A percentile compares a stretch with the other conserved stretches of the same genome.
Conservation (phyloP, 371 early-diverging fungal species). For the Mucor piriformis region DNA sequence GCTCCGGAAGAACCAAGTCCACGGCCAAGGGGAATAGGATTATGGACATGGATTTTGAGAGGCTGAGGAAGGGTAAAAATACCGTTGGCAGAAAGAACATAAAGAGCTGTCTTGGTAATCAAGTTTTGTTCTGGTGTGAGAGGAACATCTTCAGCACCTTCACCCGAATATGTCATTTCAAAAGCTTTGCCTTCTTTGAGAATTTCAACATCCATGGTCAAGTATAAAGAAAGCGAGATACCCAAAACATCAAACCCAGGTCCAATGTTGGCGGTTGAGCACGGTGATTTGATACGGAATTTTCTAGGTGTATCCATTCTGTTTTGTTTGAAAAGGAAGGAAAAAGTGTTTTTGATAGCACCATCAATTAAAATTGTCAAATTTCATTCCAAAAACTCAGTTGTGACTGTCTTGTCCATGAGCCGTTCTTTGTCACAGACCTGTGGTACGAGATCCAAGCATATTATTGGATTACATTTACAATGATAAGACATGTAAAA, state of each 20-base stretch:
- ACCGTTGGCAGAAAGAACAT: constrained; percentile 77
- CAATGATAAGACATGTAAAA: no score
- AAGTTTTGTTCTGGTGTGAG: constrained; percentile 82
- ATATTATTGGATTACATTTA: constrained; percentile 14
- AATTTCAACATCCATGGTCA: constrained; percentile 68
- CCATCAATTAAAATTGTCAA: not conserved
- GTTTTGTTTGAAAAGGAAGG: not conserved
- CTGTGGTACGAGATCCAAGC: constrained; percentile 7
- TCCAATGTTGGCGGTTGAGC: constrained; percentile 95
- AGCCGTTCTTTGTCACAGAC: constrained; percentile 26
- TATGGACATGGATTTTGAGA: constrained; percentile 73
- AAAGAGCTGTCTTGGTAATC: constrained; percentile 86
- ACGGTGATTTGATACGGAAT: constrained; percentile 84
- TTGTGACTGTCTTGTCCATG: constrained; percentile 14
- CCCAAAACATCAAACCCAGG: constrained; percentile 97
- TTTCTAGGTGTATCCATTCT: constrained; percentile 43
- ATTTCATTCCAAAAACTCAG: not conserved
- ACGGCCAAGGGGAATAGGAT: constrained; percentile 93
- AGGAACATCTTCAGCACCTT: constrained; percentile 79
- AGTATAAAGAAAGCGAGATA: constrained; percentile 82
- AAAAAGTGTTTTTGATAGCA: not conserved
- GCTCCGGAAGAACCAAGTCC: constrained; percentile 96
- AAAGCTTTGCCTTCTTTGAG: constrained; percentile 29
- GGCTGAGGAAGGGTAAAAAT: constrained; percentile 58
- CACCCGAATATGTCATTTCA: constrained; percentile 78